These are phyloP conservation scores for barrel medic (Medicago truncatula) DNA, from an alignment of 306 rosid species.

Conservation along the genomic window MtrunA17r5.0-ANR NC_053048.1:45362501-45363000, in stretches of 20 bases:
- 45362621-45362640: constrained; percentile 12
- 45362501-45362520: constrained; percentile 13
- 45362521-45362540: neutral
- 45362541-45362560: constrained; percentile 33
- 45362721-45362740: constrained; percentile 19
- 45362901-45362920: constrained; percentile 35
- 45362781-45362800: constrained; percentile 92
- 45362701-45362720: constrained; percentile 26
- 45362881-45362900: constrained; percentile 21
- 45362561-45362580: constrained; percentile 31
- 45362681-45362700: constrained; percentile 26
- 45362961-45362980: constrained; percentile 11
- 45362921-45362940: constrained; percentile 27
- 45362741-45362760: constrained; percentile 11
- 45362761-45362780: constrained; percentile 27
- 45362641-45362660: constrained; percentile 20
- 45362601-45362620: constrained; percentile 17
- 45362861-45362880: constrained; percentile 22
- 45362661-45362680: constrained; percentile 19
- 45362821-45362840: constrained; percentile 95
- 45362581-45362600: constrained; percentile 31
- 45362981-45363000: constrained; percentile 26
- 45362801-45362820: constrained; percentile 76
- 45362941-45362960: constrained; percentile 8
- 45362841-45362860: constrained; percentile 47